phyloP scores from a whole-genome alignment of 2,329 filamentous ascomycete genomes.

The Curvularia verruculosa region DNA sequence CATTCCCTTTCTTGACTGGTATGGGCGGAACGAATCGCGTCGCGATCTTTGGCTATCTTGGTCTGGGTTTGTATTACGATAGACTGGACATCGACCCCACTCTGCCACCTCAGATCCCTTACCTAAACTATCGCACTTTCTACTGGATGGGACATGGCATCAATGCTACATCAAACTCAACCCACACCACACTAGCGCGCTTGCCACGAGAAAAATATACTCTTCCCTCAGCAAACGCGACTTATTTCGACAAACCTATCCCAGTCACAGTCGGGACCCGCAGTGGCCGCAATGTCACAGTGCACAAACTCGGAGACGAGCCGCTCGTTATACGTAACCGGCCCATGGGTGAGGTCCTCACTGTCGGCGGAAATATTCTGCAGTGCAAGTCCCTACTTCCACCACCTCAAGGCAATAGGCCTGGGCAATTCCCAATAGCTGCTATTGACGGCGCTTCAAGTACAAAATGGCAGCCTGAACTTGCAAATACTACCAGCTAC shows the following conservation, averaged over 20 bases:
- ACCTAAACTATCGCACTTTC: conserved; percentile 66
- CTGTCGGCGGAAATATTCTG: conserved; percentile 64
- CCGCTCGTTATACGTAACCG: conserved; percentile 65
- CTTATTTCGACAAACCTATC: conserved; percentile 62
- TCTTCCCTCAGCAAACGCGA: conserved; percentile 60
- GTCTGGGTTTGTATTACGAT: conserved; percentile 65
- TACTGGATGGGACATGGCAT: conserved; percentile 71
- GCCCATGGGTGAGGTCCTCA: conserved; percentile 60
- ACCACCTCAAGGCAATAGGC: conserved; percentile 51
- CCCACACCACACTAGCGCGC: conserved; percentile 67
- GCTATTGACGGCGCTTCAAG: conserved; percentile 70
- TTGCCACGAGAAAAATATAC: conserved; percentile 48
- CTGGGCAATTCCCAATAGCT: conserved; percentile 72
- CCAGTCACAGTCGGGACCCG: conserved; percentile 62
- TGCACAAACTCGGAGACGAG: conserved; percentile 56
- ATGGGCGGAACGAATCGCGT: conserved; percentile 73
- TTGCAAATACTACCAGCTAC: conserved; percentile 57
- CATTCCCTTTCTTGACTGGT: conserved; percentile 73
- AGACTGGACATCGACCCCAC: conserved; percentile 68
- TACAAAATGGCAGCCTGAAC: conserved; percentile 69
- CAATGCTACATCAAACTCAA: conserved; percentile 65
- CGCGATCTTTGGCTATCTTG: conserved; percentile 70
- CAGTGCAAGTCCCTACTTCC: conserved; percentile 64
- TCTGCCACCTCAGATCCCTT: conserved; percentile 68
- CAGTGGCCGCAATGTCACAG: conserved; percentile 38